Base-by-base conservation (phyloP, 192 early-diverging fungal genomes). In the Coemansia sp. region DNA sequence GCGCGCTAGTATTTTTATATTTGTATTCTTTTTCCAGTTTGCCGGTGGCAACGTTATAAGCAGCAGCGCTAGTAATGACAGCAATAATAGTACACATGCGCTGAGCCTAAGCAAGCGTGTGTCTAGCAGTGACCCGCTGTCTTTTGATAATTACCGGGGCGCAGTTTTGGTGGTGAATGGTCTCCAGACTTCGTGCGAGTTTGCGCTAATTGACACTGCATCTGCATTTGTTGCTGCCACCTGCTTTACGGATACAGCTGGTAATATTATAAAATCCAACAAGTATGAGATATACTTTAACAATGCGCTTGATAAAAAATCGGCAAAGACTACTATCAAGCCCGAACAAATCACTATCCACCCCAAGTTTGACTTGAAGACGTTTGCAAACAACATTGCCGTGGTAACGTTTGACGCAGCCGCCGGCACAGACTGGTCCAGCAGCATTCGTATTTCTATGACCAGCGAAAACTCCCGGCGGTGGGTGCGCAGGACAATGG, bases 381-480 rank as follows among this genome's bases (percentile, higher is more conserved):
- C 55, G 10, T 50, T 58, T 41, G 63, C 63, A 22, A 58, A 66
- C 55, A 58, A 66, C 46, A 49, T 66, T 18, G 55, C 63, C 5
- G 36, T 66, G 3, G 53, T 53, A 26, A 19, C 28, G 10, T 58
- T 24, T 18, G 14, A 27, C 23, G 48, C 40, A 27, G 41, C 29
- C 3, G 24, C 32, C 10, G 26, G 33, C 3, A 28, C 38, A 5
- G 29, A 19, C 19, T 64, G 60, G 60, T 17, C 22, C 9, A 64
- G 48, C 25, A 38, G 40, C 11, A 25, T 55, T 18, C 46, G 43
- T 2, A 53, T 55, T 10, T 45, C 47, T 7, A 25, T 29, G 13
- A 40, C 32, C 36, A 53, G 55, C 24, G 55, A 53, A 53, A 38
- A 23, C n/a, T 18, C 23, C 3, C 13, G 30, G 8, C 19, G 29